phyloP scores from a whole-genome alignment of 2,329 filamentous ascomycete genomes.

The Annulohypoxylon truncatum region DNA sequence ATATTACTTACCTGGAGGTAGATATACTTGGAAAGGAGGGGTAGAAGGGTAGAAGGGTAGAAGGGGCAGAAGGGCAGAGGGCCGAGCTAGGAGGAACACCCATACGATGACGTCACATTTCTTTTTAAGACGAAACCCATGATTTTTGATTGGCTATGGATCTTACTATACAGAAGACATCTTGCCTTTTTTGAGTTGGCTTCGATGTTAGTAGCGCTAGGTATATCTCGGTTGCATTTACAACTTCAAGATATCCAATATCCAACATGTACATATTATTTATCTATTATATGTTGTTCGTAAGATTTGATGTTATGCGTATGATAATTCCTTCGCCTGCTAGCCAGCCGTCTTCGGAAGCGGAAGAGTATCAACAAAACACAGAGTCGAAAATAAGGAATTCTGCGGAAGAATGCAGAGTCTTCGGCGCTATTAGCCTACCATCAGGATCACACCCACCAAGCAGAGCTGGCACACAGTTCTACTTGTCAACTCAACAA shows the following conservation, averaged over 20 bases:
- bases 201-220: not conserved
- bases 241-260: not conserved
- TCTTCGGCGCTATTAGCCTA: constrained; percentile 36
- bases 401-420: constrained; percentile 26
- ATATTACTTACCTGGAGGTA: not conserved
- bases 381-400: constrained; percentile 1
- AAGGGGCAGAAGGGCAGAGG: constrained; percentile 9
- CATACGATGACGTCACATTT: constrained; percentile 32
- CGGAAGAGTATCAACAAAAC: constrained; percentile 4
- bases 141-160: constrained; percentile 21
- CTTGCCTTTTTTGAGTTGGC: constrained; percentile 21
- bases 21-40: constrained; percentile 14
- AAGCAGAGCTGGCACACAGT: constrained; percentile 13
- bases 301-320: constrained; percentile 14
- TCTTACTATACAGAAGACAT: constrained; percentile 10
- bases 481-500: constrained; percentile 21
- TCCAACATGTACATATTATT: not conserved
- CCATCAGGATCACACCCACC: constrained; percentile 33
- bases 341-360: constrained; percentile 18
- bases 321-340: constrained; percentile 9
- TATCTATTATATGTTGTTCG: not conserved
- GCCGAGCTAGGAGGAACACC: constrained; percentile 13
- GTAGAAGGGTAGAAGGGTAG: not conserved
- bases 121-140: constrained; percentile 12
- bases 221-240: constrained; percentile 16